phyloP scores from a whole-genome alignment of 192 early-diverging fungal genomes.

The Podila verticillata region DNA sequence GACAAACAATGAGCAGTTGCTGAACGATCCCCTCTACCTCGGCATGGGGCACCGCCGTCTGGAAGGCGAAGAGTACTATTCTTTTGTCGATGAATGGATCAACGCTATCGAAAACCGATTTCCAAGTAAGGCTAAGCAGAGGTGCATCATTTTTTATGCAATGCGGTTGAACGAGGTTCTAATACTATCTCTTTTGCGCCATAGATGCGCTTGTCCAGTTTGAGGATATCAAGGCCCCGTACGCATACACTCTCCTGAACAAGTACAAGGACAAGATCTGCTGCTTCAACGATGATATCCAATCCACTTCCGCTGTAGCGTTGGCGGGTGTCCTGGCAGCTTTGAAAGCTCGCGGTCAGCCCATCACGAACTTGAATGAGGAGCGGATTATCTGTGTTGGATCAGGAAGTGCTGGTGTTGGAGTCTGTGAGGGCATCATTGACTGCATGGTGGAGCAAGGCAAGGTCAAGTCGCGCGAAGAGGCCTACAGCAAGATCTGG shows the following conservation, averaged over 20 bases:
- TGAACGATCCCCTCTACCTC: constrained; percentile 90
- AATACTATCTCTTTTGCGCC: too few species aligned
- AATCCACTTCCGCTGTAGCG: constrained; percentile 95
- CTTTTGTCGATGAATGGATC: constrained; percentile 64
- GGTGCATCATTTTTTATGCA: neutral
- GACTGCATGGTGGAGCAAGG: constrained; percentile 82
- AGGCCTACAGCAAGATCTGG: constrained; percentile 62
- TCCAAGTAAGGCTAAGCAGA: constrained; percentile 53
- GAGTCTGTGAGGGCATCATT: constrained; percentile 90
- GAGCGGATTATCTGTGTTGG: constrained; percentile 94
- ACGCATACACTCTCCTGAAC: constrained; percentile 83
- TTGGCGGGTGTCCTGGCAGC: constrained; percentile 92
- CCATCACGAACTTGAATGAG: constrained; percentile 66
- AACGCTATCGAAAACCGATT: constrained; percentile 60
- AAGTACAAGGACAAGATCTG: constrained; percentile 80
- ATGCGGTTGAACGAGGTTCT: too few species aligned
- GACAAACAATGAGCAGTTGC: constrained; percentile 82
- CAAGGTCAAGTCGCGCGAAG: constrained; percentile 69
- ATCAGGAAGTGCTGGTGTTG: constrained; percentile 94
- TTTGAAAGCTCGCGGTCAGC: constrained; percentile 61
- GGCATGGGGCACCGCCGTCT: constrained; percentile 78
- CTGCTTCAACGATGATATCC: constrained; percentile 97
- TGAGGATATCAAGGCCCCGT: constrained; percentile 81
- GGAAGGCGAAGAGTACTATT: constrained; percentile 64
- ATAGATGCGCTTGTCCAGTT: constrained; percentile 91